Percentiles rank a stretch among this genome's conserved stretches.
Evolutionary conservation across 352 stramenopile species (phyloP).

Genomic region (Phytophthora syringae): DNA sequence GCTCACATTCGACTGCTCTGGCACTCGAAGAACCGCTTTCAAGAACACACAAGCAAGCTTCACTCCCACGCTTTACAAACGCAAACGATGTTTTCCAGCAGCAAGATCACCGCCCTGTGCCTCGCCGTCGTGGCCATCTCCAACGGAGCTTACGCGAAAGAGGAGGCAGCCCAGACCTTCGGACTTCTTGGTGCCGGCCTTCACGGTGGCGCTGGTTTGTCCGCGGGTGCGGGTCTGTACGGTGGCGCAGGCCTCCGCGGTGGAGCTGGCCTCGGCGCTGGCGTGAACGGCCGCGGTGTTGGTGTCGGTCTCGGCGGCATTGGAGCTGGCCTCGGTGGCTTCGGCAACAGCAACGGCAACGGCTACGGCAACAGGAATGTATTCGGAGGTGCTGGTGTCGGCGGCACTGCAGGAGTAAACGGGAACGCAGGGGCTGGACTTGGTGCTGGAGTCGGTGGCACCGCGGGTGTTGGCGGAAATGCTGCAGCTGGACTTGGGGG

Average conservation of each 20-base stretch:
- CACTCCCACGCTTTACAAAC: no score
- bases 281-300: neutral
- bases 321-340: neutral
- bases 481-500: neutral
- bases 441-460: no score
- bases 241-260: no score
- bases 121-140: constrained; percentile 13
- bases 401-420: no score
- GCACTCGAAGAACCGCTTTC: no score
- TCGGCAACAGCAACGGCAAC: neutral
- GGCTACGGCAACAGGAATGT: no score
- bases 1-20: no score
- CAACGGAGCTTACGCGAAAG: constrained; percentile 1
- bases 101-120: constrained; percentile 22
- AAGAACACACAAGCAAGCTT: no score
- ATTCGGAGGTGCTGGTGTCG: neutral
- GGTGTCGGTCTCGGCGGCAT: neutral
- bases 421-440: no score
- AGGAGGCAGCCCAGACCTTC: constrained; percentile 25
- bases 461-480: neutral
- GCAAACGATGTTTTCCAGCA: constrained; percentile 17
- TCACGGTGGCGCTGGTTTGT: neutral
- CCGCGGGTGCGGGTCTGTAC: no score
- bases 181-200: constrained; percentile 17
- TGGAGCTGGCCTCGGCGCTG: neutral